phyloP scores from a whole-genome alignment of 129 eudicot genomes.

The Sambucus nigra region DNA sequence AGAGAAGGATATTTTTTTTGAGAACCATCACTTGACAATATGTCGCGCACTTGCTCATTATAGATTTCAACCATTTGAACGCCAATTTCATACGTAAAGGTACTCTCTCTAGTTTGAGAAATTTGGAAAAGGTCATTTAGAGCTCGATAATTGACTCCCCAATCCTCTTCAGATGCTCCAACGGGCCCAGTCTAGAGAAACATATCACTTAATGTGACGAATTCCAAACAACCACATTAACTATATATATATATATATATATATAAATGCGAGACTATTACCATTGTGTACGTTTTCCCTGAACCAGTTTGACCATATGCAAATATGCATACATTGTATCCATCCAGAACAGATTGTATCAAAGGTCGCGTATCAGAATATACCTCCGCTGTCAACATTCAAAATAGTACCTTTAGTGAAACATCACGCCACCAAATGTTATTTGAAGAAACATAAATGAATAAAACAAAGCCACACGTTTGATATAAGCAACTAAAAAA shows the following conservation, averaged over 20 bases:
- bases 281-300: constrained; percentile 84
- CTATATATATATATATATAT: neutral
- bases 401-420: neutral
- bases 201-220: constrained; percentile 2
- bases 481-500: neutral
- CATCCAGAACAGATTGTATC: constrained; percentile 67
- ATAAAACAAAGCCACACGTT: neutral
- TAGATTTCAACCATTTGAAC: constrained; percentile 85
- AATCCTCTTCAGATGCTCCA: constrained; percentile 47
- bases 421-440: neutral
- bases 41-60: constrained; percentile 73
- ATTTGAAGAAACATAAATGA: neutral
- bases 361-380: constrained; percentile 57
- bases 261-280: constrained; percentile 13
- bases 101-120: constrained; percentile 42
- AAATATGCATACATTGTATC: constrained; percentile 73
- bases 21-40: constrained; percentile 54
- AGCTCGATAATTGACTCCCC: constrained; percentile 84
- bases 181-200: constrained; percentile 65
- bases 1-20: constrained; percentile 63
- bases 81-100: constrained; percentile 45
- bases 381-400: constrained; percentile 45
- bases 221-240: neutral
- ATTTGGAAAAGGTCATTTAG: constrained; percentile 57
- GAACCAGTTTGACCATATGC: constrained; percentile 92